Base-by-base conservation (phyloP, 352 stramenopile genomes). In the Saprolegnia diclina region DNA sequence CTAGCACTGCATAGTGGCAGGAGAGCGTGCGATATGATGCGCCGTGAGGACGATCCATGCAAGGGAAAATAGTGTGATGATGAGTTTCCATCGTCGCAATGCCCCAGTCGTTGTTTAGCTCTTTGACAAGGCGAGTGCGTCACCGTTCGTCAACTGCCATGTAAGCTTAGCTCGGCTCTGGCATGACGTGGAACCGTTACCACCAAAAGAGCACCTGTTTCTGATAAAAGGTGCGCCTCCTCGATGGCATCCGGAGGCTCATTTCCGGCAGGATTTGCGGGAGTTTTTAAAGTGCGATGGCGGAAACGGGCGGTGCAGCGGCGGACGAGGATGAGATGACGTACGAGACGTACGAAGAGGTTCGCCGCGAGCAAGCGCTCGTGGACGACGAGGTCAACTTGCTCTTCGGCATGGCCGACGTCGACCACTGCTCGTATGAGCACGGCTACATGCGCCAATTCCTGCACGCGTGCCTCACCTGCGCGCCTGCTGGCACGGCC, bases 401-500 rank as follows among this genome's bases (percentile, higher is more conserved):
- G 0, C 80, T 91, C 56, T 74, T 89, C 35, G 83, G 83, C 22
- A 76, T 81, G 56, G 74, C 76, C 14, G 89, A 80, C 48, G 77
- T 78, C 44, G 85, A 78, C 16, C 72, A 87, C 70, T 91, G 83
- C 75, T 89, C 80, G 67, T 91, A 88, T 70, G 70, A 80, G 37
- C 79, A 87, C 68, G 80, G 81, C 9, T 86, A 88, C 72, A 77
- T 85, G 53, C 81, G 83, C 26, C 83, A 91, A 74, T 79, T 80
- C 4, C 65, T 91, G 22, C 89, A 88, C 61, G 81, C 81, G 42
- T 91, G 83, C 44, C 56, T 91, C 56, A 91, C 83, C 4, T 91
- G 83, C 74, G 86, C 80, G n/a, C 71, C 79, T 21, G 75, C 64
- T 11, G 66, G 71, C 6, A 74, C 76, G 21, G 71, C 75, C 19